Conservation (phyloP, 768 basidiomycete species). For the Mycena sanguinolenta region DNA sequence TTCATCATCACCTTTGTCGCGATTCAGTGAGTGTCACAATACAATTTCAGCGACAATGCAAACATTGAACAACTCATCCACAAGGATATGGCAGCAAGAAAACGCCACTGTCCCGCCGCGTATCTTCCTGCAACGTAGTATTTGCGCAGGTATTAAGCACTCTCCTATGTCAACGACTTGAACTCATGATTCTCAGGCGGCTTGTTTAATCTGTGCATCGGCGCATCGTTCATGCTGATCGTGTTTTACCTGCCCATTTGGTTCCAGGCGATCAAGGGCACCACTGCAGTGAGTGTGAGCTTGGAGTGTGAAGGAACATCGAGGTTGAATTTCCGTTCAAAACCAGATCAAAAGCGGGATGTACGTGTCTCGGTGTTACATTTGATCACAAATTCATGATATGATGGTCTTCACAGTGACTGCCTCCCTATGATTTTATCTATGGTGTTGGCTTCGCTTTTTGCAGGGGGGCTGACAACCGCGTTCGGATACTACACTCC, state of each 20-base stretch:
- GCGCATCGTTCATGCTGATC: slow-evolving; percentile 8
- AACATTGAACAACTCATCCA: not conserved
- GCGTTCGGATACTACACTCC: slow-evolving; percentile 5
- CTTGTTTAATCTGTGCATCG: not conserved
- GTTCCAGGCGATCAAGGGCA: slow-evolving; percentile 10
- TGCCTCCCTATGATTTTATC: slow-evolving; percentile 2
- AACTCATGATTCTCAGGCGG: no score
- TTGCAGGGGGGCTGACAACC: not conserved
- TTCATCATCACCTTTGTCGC: not conserved
- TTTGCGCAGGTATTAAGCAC: no score
- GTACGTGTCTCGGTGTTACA: not conserved
- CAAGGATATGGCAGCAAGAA: slow-evolving; percentile 9
- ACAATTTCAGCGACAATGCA: not conserved
- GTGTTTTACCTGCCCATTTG: slow-evolving; percentile 1
- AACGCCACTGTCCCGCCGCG: slow-evolving; percentile 13
- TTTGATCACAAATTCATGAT: not conserved
- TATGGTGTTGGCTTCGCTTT: not conserved
- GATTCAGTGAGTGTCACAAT: slow-evolving; percentile 4
- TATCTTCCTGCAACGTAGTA: slow-evolving; percentile 13
- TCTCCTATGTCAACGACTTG: no score
- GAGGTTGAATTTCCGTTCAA: not conserved
- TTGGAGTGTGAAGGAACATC: not conserved
- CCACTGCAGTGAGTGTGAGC: not conserved
- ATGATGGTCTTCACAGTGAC: not conserved
- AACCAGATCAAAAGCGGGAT: not conserved